Conservation (phyloP, 768 basidiomycete species). For the Suillus clintonianus region DNA sequence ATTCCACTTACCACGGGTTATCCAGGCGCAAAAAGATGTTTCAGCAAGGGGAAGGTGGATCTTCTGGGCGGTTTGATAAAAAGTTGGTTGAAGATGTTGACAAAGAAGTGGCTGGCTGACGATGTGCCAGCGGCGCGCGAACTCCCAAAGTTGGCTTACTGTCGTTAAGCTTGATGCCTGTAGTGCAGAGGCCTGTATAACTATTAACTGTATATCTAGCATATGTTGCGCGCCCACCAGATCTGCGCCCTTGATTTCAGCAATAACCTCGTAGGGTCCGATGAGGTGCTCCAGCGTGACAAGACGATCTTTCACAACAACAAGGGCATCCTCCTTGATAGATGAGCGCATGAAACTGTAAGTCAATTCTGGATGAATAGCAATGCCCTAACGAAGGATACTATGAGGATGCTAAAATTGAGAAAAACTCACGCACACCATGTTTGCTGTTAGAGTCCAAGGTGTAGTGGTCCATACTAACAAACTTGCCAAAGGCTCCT, state of each 20-base stretch:
- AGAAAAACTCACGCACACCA: constrained; percentile 53
- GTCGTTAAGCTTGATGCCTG: too few relatives aligned
- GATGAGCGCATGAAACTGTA: constrained; percentile 56
- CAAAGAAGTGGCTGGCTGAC: too few relatives aligned
- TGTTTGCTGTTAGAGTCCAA: constrained; percentile 95
- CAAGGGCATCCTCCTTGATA: constrained; percentile 31
- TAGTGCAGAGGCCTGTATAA: too few relatives aligned
- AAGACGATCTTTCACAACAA: constrained; percentile 57
- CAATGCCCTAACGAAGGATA: constrained; percentile 69
- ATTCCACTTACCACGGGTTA: too few relatives aligned
- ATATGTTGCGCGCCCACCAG: constrained; percentile 58
- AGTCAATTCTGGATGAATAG: constrained; percentile 71
- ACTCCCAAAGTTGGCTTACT: too few relatives aligned
- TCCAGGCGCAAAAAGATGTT: too few relatives aligned
- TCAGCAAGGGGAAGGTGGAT: too few relatives aligned
- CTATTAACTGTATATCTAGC: too few relatives aligned
- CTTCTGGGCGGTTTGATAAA: too few relatives aligned
- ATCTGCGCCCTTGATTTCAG: constrained; percentile 37
- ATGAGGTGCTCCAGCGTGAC: constrained; percentile 31
- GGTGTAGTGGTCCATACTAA: constrained; percentile 98
- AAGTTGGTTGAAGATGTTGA: too few relatives aligned
- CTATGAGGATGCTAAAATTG: neutral
- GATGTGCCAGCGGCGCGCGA: too few relatives aligned
- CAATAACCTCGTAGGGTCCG: constrained; percentile 18
- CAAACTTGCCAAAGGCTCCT: constrained; percentile 45